Evolutionary conservation across 371 early-diverging fungal species (phyloP), one percentile per base, ranked within the genome.

Genomic region (Mortierella sp.): DNA sequence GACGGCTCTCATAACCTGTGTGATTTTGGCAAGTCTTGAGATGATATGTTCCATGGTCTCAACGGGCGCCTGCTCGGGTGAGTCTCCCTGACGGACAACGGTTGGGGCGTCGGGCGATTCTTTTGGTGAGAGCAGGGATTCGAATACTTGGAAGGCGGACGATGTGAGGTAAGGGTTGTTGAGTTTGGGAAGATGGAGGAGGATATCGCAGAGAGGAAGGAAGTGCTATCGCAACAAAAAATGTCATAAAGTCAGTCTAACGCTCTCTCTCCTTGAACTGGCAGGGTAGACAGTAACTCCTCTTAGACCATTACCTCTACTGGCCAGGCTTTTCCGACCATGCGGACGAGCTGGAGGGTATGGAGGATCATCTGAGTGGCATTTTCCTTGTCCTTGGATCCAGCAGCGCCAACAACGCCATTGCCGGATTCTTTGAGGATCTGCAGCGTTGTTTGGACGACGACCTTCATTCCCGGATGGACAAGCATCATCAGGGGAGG

Each of bases 101-200:
- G 57, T 41, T n/a, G 71, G 66, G 15, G 72, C 60, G 0, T 80
- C 75, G 23, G 69, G 39, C 17, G 66, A 65, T 37, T 79, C 79
- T 51, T 65, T 65, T 49, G 64, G 52, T 37, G 67, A 83, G 70
- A 79, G 88, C 26, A 94, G 79, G 4, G 85, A 79, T 50, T 90
- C 90, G 42, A 93, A 89, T 12, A 92, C 92, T 76, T 94, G 90
- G 83, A 96, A 95, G 14, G 93, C 87, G 56, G 91, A 85, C 37
- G 93, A 87, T 21, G 94, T 94, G 32, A 97, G 75, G 66, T 87
- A 91, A 28, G 90, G 86, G 71, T 94, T 91, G 78, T 93, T 94
- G 68, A 89, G 87, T 73, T 92, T 93, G 30, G 95, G 95, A 44
- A 96, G 81, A 50, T 89, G 87, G 56, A 96, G 82, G 49, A 97